These are phyloP conservation scores for Mycosphaerelloides madeirae DNA, from an alignment of 2,329 filamentous ascomycete genomes.

Conservation along the genomic window DNA sequence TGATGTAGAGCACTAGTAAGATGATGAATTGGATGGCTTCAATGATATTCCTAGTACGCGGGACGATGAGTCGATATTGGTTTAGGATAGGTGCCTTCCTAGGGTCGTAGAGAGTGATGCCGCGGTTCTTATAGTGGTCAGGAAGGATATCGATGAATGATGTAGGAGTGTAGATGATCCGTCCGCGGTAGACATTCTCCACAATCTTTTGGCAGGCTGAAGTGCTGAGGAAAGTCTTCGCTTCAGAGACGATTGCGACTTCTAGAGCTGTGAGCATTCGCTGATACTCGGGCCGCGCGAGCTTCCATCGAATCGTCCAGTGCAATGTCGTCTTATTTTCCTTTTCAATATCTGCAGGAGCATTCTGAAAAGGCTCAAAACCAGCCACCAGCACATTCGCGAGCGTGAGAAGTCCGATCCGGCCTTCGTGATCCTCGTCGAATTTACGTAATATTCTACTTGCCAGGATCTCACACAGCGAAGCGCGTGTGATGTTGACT, in stretches of 20 bases:
- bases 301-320: conserved; percentile 40
- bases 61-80: conserved; percentile 79
- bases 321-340: conserved; percentile 48
- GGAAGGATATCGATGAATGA: conserved; percentile 79
- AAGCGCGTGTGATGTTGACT: conserved; percentile 71
- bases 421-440: conserved; percentile 69
- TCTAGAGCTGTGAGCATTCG: conserved; percentile 72
- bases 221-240: conserved; percentile 71
- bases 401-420: conserved; percentile 65
- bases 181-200: conserved; percentile 74
- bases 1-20: conserved; percentile 63
- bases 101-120: conserved; percentile 76
- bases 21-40: conserved; percentile 70
- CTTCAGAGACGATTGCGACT: conserved; percentile 76
- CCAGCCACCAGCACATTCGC: conserved; percentile 77
- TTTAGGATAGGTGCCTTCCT: conserved; percentile 70
- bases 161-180: conserved; percentile 76
- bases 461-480: conserved; percentile 74
- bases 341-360: conserved; percentile 60
- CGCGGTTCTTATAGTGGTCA: conserved; percentile 78
- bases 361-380: conserved; percentile 81
- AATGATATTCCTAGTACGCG: conserved; percentile 68
- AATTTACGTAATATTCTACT: conserved; percentile 72
- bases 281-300: conserved; percentile 45
- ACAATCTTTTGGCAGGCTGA: conserved; percentile 78